These are phyloP conservation scores for Cytospora piceicola DNA, from an alignment of 2,329 filamentous ascomycete species.

Conservation along the genomic window DNA sequence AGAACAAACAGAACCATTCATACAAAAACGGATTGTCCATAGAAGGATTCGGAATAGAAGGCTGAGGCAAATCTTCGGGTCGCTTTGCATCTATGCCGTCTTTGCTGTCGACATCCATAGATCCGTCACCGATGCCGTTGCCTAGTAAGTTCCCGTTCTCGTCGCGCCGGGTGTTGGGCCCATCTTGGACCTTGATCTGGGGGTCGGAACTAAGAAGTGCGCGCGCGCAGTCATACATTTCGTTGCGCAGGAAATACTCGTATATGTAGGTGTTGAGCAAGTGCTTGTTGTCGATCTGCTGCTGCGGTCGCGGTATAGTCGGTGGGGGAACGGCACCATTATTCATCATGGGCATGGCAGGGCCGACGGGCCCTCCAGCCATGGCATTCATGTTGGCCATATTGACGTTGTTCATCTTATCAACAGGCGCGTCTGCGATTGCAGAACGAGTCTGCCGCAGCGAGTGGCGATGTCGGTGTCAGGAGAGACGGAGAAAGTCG, in stretches of 20 bases:
- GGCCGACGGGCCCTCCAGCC: conserved; percentile 65
- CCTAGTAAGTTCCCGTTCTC: conserved; percentile 67
- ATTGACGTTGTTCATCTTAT: conserved; percentile 64
- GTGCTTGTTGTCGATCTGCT: conserved; percentile 51
- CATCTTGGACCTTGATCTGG: conserved; percentile 71
- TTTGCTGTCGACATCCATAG: conserved; percentile 83
- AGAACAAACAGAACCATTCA: conserved; percentile 97
- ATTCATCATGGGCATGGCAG: conserved; percentile 69
- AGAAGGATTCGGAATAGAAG: conserved; percentile 67
- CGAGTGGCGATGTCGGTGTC: conserved; percentile 15
- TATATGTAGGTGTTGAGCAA: conserved; percentile 86
- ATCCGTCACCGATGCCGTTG: conserved; percentile 68
- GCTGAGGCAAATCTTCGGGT: conserved; percentile 78
- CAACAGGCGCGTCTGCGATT: conserved; percentile 33
- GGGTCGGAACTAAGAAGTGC: conserved; percentile 70
- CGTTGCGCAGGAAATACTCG: conserved; percentile 86
- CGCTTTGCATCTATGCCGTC: conserved; percentile 75
- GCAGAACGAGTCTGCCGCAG: conserved; percentile 47
- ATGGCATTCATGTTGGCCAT: conserved; percentile 73
- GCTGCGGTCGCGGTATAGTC: conserved; percentile 44
- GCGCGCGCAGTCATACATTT: conserved; percentile 82
- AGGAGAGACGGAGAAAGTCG: conserved; percentile 22
- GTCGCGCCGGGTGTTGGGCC: conserved; percentile 68
- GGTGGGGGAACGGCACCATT: conserved; percentile 50
- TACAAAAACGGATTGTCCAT: conserved; percentile 84